These are phyloP conservation scores for Funneliformis geosporum DNA, from an alignment of 192 early-diverging fungal genomes.

Conservation along the genomic window DNA sequence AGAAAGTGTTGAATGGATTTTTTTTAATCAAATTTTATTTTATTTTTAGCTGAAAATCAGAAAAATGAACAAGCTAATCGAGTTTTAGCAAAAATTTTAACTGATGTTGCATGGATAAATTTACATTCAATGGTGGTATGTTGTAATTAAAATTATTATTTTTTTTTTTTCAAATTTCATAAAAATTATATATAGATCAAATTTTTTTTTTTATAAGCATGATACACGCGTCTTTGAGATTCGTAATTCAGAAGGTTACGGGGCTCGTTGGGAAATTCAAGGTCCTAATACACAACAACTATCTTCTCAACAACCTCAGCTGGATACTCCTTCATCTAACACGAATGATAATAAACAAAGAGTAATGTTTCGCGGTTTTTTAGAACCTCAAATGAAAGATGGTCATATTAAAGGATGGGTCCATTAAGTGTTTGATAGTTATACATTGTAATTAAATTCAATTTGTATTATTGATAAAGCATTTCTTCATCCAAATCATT, in stretches of 20 bases:
- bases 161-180: background rate
- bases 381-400: constrained; percentile 38
- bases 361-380: constrained; percentile 36
- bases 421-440: constrained; percentile 4
- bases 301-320: background rate
- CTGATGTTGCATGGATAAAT: constrained; percentile 36
- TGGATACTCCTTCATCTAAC: background rate
- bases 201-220: constrained; percentile 30
- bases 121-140: constrained; percentile 36
- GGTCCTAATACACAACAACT: background rate
- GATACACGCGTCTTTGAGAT: constrained; percentile 33
- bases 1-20: background rate
- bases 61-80: constrained; percentile 37
- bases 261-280: constrained; percentile 32
- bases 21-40: background rate
- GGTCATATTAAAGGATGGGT: constrained; percentile 35
- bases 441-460: no score
- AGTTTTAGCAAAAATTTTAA: constrained; percentile 31
- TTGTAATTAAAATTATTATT: background rate
- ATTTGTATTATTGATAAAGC: no score
- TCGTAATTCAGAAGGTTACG: constrained; percentile 33
- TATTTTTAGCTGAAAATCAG: constrained; percentile 25
- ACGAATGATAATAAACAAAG: background rate
- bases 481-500: no score
- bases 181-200: background rate